Evolutionary conservation across 2,329 filamentous ascomycete genomes (phyloP).

Genomic region (Byssothecium circinans): DNA sequence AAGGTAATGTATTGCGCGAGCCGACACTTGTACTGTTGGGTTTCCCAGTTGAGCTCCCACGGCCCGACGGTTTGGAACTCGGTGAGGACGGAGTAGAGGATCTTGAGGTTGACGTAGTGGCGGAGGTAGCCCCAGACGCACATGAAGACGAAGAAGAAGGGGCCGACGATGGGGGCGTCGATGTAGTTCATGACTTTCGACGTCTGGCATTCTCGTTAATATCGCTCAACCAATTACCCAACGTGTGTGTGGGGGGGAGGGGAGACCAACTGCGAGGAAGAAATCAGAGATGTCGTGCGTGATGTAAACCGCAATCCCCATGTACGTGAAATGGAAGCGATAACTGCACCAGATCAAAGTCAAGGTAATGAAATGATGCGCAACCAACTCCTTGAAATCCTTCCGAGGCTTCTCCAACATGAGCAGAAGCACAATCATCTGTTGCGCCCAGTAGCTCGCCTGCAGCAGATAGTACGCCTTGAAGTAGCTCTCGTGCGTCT

Average conservation of each 20-base stretch:
- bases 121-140: slow-evolving; percentile 85
- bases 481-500: slow-evolving; percentile 75
- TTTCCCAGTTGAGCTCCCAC: slow-evolving; percentile 75
- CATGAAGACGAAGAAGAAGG: slow-evolving; percentile 85
- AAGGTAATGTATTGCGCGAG: slow-evolving; percentile 70
- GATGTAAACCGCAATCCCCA: slow-evolving; percentile 89
- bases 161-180: slow-evolving; percentile 73
- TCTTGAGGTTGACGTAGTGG: slow-evolving; percentile 79
- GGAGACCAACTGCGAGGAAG: slow-evolving; percentile 78
- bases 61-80: slow-evolving; percentile 75
- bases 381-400: slow-evolving; percentile 91
- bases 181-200: slow-evolving; percentile 93
- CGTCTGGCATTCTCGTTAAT: slow-evolving; percentile 56
- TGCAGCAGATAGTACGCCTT: slow-evolving; percentile 97
- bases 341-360: slow-evolving; percentile 84
- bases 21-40: slow-evolving; percentile 75
- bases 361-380: slow-evolving; percentile 88
- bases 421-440: slow-evolving; percentile 82
- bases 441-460: slow-evolving; percentile 93
- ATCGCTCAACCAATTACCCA: neutral
- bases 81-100: slow-evolving; percentile 74
- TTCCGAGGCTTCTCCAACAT: slow-evolving; percentile 92
- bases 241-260: neutral
- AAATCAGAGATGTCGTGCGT: slow-evolving; percentile 95
- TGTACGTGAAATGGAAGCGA: slow-evolving; percentile 95